These are phyloP conservation scores for Dalbergia oliveri DNA, from an alignment of 306 rosid genomes.

Conservation along the genomic window DNA sequence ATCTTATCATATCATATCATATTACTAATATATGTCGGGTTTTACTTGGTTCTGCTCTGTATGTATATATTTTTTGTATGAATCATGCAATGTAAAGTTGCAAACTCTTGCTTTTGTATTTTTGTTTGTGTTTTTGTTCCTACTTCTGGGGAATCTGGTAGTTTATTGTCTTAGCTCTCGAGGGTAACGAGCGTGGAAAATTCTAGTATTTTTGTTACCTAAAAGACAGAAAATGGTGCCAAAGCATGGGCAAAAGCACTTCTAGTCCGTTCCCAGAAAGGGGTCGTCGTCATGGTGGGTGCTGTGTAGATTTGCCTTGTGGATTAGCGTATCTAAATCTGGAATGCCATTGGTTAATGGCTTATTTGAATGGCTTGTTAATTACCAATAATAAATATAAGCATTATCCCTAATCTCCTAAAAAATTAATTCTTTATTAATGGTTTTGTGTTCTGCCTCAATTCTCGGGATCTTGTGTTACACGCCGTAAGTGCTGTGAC, in stretches of 20 bases:
- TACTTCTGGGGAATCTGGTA: not conserved
- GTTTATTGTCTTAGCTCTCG: not conserved
- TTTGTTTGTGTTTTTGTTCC: not conserved
- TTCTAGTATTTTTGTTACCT: not conserved
- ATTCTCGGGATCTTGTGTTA: not conserved
- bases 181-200: not conserved
- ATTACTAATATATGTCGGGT: not conserved
- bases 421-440: not conserved
- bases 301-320: not conserved
- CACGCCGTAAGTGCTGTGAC: too few species aligned
- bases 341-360: conserved; percentile 23
- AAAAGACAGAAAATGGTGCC: not conserved
- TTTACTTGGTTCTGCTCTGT: not conserved
- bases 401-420: not conserved
- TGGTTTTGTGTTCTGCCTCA: not conserved
- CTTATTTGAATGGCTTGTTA: not conserved
- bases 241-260: not conserved
- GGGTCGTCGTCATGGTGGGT: not conserved
- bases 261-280: not conserved
- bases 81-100: conserved; percentile 54
- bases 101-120: conserved; percentile 37
- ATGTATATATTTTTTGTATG: conserved; percentile 42
- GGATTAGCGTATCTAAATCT: conserved; percentile 33
- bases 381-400: not conserved
- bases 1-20: not conserved